These are phyloP conservation scores for Trichoderma reesei DNA, from an alignment of 495 filamentous ascomycete genomes.

Conservation along the genomic window DNA sequence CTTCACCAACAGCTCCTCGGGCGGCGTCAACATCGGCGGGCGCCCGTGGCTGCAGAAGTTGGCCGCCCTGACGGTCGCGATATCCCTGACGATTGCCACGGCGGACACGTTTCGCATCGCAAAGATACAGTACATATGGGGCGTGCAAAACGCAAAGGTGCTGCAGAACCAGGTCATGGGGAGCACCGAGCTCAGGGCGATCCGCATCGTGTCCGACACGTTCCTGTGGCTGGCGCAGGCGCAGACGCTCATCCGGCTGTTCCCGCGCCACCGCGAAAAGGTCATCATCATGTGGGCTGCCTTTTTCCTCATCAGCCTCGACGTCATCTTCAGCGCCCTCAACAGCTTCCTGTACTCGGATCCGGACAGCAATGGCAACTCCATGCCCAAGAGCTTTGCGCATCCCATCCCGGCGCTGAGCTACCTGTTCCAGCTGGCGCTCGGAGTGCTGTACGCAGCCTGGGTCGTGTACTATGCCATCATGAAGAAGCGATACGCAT, in stretches of 20 bases:
- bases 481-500: conserved; percentile 86
- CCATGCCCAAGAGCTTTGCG: conserved; percentile 61
- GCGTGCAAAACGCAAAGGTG: conserved; percentile 58
- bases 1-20: conserved; percentile 70
- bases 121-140: conserved; percentile 62
- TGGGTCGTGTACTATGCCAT: conserved; percentile 95
- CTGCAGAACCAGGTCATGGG: conserved; percentile 67
- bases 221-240: conserved; percentile 97
- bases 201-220: conserved; percentile 83
- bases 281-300: conserved; percentile 98
- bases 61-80: conserved; percentile 78
- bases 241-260: conserved; percentile 88
- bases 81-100: conserved; percentile 88
- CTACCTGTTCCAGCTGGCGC: conserved; percentile 85
- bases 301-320: conserved; percentile 82
- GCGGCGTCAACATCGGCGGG: conserved; percentile 75
- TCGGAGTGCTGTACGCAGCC: conserved; percentile 83
- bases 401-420: conserved; percentile 87
- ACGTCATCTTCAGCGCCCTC: conserved; percentile 78
- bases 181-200: conserved; percentile 74
- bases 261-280: conserved; percentile 94
- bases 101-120: conserved; percentile 80
- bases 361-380: conserved; percentile 38
- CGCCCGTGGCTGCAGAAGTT: conserved; percentile 95
- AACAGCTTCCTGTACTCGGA: conserved; percentile 64